phyloP scores from a whole-genome alignment of 352 stramenopile genomes.

The Pythium aquatile region DNA sequence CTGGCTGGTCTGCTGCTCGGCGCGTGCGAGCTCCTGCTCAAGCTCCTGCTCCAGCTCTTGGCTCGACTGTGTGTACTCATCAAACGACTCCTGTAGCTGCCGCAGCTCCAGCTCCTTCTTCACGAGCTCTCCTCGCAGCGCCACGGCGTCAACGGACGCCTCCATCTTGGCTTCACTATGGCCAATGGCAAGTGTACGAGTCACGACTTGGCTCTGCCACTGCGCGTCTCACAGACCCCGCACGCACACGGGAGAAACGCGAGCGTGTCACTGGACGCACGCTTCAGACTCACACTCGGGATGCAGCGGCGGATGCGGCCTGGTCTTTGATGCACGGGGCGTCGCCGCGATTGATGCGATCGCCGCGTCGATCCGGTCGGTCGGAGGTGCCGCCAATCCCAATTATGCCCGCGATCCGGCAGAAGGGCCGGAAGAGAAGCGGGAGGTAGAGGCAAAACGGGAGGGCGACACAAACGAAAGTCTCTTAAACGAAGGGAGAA shows the following conservation, averaged over 20 bases:
- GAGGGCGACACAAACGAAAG: slow-evolving; percentile 3
- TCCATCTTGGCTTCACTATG: slow-evolving; percentile 12
- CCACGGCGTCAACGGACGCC: slow-evolving; percentile 12
- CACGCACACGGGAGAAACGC: neutral
- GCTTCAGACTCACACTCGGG: neutral
- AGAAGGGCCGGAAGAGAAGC: slow-evolving; percentile 13
- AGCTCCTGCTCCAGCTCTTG: slow-evolving; percentile 77
- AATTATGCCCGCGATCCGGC: neutral
- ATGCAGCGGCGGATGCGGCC: too few species aligned
- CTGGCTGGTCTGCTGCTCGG: slow-evolving; percentile 50
- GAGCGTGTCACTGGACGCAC: neutral
- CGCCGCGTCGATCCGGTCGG: neutral
- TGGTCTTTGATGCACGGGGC: neutral
- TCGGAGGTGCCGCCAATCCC: neutral
- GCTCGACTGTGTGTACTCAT: slow-evolving; percentile 83
- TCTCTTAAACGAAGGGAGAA: slow-evolving; percentile 14
- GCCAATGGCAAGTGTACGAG: neutral
- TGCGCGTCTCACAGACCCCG: neutral
- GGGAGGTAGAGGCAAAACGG: neutral
- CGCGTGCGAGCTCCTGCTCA: slow-evolving; percentile 67
- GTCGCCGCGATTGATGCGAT: neutral
- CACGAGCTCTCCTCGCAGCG: slow-evolving; percentile 47
- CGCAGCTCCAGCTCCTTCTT: slow-evolving; percentile 63
- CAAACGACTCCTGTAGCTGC: slow-evolving; percentile 70
- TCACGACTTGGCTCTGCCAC: neutral